Percentiles rank a stretch among this genome's conserved stretches.
phyloP scores from a whole-genome alignment of 2,329 filamentous ascomycete genomes.

The Pyricularia sp. region DNA sequence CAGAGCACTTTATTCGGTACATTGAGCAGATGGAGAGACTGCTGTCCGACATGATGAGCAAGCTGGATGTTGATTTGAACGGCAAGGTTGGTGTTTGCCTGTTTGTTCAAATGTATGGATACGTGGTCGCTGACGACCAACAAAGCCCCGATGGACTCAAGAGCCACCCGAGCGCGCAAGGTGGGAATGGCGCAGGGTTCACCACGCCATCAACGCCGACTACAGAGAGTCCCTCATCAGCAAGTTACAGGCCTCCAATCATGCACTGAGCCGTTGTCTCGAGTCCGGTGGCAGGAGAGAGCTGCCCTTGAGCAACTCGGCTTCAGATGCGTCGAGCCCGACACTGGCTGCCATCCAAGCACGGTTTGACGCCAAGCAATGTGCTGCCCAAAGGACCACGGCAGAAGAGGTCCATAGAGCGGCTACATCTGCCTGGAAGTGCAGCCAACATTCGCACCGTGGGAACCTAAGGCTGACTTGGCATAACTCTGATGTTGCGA shows the following conservation, averaged over 20 bases:
- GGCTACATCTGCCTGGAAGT: background rate
- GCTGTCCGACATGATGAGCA: background rate
- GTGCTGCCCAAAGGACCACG: background rate
- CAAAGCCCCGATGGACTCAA: background rate
- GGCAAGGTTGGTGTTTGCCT: background rate
- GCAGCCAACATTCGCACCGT: background rate
- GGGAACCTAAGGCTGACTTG: background rate
- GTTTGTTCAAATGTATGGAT: background rate
- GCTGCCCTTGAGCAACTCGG: background rate
- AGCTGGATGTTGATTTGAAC: background rate
- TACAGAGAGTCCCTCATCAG: background rate
- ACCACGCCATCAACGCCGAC: background rate
- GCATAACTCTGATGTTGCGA: background rate
- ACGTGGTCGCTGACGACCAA: background rate
- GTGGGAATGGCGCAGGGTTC: background rate
- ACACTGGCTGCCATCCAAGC: background rate
- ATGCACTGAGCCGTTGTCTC: background rate
- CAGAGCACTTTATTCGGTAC: background rate
- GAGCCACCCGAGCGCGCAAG: background rate
- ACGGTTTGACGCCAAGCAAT: background rate
- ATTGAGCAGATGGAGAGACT: constrained; percentile 2
- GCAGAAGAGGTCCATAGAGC: background rate
- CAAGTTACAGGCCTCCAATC: background rate
- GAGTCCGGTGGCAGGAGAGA: background rate
- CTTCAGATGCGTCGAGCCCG: background rate